Evolutionary conservation across 1,139 yeast genomes (phyloP), one percentile per base, ranked within the genome.

Genomic region (Diutina sp.): DNA sequence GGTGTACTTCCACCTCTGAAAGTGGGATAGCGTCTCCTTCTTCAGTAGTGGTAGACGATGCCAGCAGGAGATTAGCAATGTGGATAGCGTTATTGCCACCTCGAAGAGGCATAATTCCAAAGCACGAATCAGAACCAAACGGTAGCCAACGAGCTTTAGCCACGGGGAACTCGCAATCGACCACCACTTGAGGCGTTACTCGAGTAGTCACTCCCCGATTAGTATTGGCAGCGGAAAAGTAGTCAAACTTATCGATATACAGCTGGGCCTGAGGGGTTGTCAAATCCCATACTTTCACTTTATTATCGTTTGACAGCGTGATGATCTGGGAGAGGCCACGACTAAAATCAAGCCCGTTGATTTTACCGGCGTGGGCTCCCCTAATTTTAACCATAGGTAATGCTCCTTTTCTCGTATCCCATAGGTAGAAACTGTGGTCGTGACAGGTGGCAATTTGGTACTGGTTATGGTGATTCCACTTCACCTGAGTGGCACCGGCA

Each of bases 401-500:
- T 0, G 95, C 85, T 6, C 96, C 95, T 63, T 84, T 85, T 59
- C 99, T 74, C 6, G 83, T 71, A 67, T 93, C 99, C 99, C 99
- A 93, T 0, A 93, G 72, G 60, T 84, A 83, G 55, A 91, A 80
- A 55, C 83, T 77, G 63, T 85, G 82, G 64, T 90, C 96, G 66
- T 93, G 99, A 29, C 95, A 78, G 0, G 95, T 85, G 0, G 97
- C 97, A 44, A 93, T 67, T 53, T 90, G 80, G 65, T 85, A 79
- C 1, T 90, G 83, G 64, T 91, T 85, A 55, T 77, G 75, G 61
- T 83, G 83, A 66, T 87, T 90, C 98, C 98, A 93, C 67, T 91
- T 90, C 16, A 90, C 97, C 67, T 91, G 98, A 0, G 95, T 84
- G 0, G 97, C 95, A 1, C 95, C 95, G 0, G 97, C 95, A 59